phyloP scores from a whole-genome alignment of 192 early-diverging fungal genomes.

The Backusella tarrabulga region DNA sequence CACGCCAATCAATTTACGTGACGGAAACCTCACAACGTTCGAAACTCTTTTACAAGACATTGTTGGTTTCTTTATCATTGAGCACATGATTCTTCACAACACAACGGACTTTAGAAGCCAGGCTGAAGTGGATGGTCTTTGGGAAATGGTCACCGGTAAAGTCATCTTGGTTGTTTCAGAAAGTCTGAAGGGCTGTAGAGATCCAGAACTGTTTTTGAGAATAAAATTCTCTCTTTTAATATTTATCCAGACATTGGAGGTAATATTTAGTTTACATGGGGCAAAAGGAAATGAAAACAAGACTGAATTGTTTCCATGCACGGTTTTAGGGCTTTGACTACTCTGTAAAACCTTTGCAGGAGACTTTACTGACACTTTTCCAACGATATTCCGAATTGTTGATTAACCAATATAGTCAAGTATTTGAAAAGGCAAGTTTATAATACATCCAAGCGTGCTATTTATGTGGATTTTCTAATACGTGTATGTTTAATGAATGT shows the following conservation, averaged over 20 bases:
- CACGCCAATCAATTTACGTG: slow-evolving; percentile 65
- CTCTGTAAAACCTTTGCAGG: slow-evolving; percentile 62
- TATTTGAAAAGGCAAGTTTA: slow-evolving; percentile 62
- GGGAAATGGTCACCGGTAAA: slow-evolving; percentile 81
- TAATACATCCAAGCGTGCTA: neutral
- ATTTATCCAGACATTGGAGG: slow-evolving; percentile 93
- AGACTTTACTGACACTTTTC: slow-evolving; percentile 74
- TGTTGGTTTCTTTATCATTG: slow-evolving; percentile 96
- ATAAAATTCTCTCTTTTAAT: slow-evolving; percentile 79
- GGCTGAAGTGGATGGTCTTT: slow-evolving; percentile 83
- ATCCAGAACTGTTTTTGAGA: slow-evolving; percentile 75
- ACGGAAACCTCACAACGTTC: slow-evolving; percentile 65
- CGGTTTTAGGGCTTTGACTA: slow-evolving; percentile 69
- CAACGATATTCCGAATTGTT: slow-evolving; percentile 78
- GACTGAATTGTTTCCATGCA: neutral
- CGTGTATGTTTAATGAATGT: neutral
- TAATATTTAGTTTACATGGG: slow-evolving; percentile 16
- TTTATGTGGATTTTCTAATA: neutral
- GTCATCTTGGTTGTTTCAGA: slow-evolving; percentile 78
- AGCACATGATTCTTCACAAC: slow-evolving; percentile 83
- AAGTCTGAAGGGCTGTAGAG: slow-evolving; percentile 73
- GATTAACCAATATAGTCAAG: slow-evolving; percentile 62
- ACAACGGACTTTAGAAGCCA: slow-evolving; percentile 89
- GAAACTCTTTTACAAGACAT: slow-evolving; percentile 82
- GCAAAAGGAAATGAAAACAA: slow-evolving; percentile 8